phyloP scores from a whole-genome alignment of 495 filamentous ascomycete genomes.

The Neurospora sp. region DNA sequence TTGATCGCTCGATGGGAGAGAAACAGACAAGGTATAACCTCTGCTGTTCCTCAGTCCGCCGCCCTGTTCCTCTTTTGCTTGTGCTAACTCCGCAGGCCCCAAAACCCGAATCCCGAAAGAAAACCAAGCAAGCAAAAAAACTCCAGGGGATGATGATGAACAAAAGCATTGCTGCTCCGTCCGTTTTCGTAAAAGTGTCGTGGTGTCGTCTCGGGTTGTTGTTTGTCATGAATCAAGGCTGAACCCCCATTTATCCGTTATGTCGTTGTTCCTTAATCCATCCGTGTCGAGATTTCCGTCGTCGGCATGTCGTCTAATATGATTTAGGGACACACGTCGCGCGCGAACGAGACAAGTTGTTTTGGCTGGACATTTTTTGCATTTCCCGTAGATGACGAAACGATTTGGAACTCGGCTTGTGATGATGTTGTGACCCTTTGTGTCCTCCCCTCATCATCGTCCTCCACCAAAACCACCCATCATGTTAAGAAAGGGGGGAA shows the following conservation, averaged over 20 bases:
- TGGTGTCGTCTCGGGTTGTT: background rate
- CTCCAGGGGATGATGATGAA: background rate
- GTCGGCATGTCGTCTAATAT: background rate
- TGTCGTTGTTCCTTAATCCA: background rate
- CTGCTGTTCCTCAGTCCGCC: background rate
- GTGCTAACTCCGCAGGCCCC: background rate
- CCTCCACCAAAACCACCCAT: background rate
- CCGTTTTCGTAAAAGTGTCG: background rate
- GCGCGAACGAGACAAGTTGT: background rate
- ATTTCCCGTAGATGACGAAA: conserved; percentile 1
- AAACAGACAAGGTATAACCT: background rate
- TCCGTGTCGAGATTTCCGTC: background rate
- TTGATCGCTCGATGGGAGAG: background rate
- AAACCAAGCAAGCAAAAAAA: background rate
- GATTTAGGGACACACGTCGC: background rate
- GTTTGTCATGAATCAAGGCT: background rate
- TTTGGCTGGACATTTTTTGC: background rate
- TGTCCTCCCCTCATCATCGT: conserved; percentile 1
- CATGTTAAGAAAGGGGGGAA: background rate
- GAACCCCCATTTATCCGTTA: background rate
- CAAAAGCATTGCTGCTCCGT: background rate
- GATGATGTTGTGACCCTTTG: background rate
- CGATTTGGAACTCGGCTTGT: background rate
- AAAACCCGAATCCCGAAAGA: background rate
- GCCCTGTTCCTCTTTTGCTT: background rate